A percentile compares a stretch with the other conserved stretches of the same genome.
These are phyloP conservation scores for Stemphylium beticola DNA, from an alignment of 2,329 filamentous ascomycete species.

Conservation along the genomic window DNA sequence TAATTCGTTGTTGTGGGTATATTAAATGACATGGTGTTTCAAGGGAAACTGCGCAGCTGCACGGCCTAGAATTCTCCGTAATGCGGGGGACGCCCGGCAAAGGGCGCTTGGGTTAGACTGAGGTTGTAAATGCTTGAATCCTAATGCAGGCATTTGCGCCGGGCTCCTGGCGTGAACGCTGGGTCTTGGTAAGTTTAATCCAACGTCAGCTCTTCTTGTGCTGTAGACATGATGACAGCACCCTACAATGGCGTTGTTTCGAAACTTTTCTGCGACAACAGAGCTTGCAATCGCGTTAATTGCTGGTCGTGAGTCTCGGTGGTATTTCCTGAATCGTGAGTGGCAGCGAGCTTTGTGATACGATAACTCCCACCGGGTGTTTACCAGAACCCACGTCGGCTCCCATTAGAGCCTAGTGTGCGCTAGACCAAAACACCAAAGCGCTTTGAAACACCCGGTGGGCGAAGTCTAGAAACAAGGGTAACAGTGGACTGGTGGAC, in stretches of 20 bases:
- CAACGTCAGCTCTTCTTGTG: not conserved
- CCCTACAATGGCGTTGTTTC: not conserved
- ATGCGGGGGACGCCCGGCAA: slow-evolving; percentile 8
- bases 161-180: not conserved
- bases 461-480: slow-evolving; percentile 9
- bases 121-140: slow-evolving; percentile 2
- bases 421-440: not conserved
- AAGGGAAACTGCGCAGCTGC: slow-evolving; percentile 2
- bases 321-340: slow-evolving; percentile 3
- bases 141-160: slow-evolving; percentile 1
- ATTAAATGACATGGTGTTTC: slow-evolving; percentile 15
- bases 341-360: not conserved
- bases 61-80: slow-evolving; percentile 14
- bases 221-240: not conserved
- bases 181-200: not conserved
- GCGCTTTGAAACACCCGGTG: slow-evolving; percentile 11
- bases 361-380: slow-evolving; percentile 12
- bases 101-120: not conserved
- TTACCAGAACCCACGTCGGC: slow-evolving; percentile 4
- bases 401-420: not conserved
- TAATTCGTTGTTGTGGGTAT: slow-evolving; percentile 12
- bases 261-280: not conserved
- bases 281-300: not conserved
- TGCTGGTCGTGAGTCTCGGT: slow-evolving; percentile 8
- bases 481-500: not conserved